Conservation (phyloP, 1,284 basidiomycete genomes). For the Exobasidium rhododendri region DNA sequence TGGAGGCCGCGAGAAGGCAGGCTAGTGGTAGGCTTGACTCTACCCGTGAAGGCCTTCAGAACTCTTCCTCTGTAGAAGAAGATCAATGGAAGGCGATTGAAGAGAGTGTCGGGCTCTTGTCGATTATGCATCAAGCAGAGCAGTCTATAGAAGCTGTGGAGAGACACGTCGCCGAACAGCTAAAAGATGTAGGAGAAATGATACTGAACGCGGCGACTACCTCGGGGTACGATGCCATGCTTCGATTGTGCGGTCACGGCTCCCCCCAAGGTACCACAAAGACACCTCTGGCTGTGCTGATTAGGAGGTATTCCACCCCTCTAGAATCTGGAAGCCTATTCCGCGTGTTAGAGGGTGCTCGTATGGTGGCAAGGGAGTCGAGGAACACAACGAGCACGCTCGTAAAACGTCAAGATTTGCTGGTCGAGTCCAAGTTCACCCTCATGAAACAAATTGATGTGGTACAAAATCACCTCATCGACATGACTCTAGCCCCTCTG, state of each 20-base stretch:
- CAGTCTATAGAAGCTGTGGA: not conserved
- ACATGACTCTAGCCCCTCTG: conserved; percentile 80
- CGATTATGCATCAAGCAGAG: not conserved
- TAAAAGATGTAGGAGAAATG: conserved; percentile 2
- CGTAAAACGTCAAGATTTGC: not conserved
- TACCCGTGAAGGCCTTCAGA: not conserved
- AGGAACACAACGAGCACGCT: not conserved
- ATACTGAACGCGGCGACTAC: not conserved
- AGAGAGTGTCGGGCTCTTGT: not conserved
- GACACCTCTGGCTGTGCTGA: conserved; percentile 13
- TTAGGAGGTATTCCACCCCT: not conserved
- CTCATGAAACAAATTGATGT: conserved; percentile 68
- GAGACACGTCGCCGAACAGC: not conserved
- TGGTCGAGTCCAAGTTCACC: conserved; percentile 60
- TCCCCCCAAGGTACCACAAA: conserved; percentile 9
- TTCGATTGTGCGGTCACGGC: conserved; percentile 5
- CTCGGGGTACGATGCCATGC: not conserved
- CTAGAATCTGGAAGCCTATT: not conserved
- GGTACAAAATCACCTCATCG: conserved; percentile 73
- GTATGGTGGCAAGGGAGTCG: not conserved
- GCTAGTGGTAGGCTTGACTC: conserved; percentile 1
- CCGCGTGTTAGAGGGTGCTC: not conserved
- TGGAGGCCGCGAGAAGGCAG: not conserved
- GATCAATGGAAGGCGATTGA: conserved; percentile 16
- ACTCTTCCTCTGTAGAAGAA: conserved; percentile 5